A percentile compares a stretch with the other conserved stretches of the same genome.
These are phyloP conservation scores for Chytriomyces sp. DNA, from an alignment of 192 early-diverging fungal genomes.

Conservation along the genomic window DNA sequence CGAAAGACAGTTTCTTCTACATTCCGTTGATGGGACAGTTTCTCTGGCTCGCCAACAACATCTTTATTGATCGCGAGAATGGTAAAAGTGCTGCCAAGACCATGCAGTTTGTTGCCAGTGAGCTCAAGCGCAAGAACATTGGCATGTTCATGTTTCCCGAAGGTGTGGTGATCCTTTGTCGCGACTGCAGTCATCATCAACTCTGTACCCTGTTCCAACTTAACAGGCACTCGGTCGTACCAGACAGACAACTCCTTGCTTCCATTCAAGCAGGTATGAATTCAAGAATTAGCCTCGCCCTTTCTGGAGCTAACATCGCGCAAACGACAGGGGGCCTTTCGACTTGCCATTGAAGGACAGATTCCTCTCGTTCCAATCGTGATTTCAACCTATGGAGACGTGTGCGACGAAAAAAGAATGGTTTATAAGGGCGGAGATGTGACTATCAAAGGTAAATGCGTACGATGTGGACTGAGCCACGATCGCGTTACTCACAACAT, in stretches of 20 bases:
- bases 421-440: slow-evolving; percentile 32
- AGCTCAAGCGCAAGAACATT: slow-evolving; percentile 73
- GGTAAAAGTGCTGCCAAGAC: slow-evolving; percentile 71
- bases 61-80: slow-evolving; percentile 87
- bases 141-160: slow-evolving; percentile 2
- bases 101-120: slow-evolving; percentile 71
- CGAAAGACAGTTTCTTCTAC: neutral
- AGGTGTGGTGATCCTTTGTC: neutral
- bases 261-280: slow-evolving; percentile 83
- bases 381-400: slow-evolving; percentile 59
- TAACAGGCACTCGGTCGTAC: slow-evolving; percentile 84
- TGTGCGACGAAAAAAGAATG: slow-evolving; percentile 28
- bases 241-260: slow-evolving; percentile 65
- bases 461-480: neutral
- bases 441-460: slow-evolving; percentile 45
- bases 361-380: slow-evolving; percentile 85
- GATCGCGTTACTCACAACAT: neutral
- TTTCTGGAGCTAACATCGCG: neutral
- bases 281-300: slow-evolving; percentile 3
- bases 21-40: slow-evolving; percentile 2
- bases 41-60: slow-evolving; percentile 70
- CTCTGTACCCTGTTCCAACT: slow-evolving; percentile 78
- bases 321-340: slow-evolving; percentile 76
- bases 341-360: slow-evolving; percentile 79
- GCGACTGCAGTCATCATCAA: too few relatives aligned